phyloP scores from a whole-genome alignment of 148 eudicot species.

The Vaccinium macrocarpon region DNA sequence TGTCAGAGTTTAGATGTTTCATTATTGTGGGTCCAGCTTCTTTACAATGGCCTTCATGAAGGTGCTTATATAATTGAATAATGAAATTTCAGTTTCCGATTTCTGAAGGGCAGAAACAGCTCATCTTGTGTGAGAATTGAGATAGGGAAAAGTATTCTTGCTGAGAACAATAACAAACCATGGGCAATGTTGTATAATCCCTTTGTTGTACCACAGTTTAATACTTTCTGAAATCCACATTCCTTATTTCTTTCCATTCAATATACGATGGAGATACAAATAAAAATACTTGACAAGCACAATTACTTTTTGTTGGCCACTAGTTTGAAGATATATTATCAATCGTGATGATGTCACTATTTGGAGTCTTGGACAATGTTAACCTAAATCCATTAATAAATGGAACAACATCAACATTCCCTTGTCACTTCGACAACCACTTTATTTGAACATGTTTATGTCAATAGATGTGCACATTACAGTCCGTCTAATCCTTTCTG shows the following conservation, averaged over 20 bases:
- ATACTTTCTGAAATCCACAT: neutral
- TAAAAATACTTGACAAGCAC: neutral
- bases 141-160: neutral
- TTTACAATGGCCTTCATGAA: neutral
- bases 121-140: neutral
- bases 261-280: neutral
- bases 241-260: neutral
- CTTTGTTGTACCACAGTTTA: neutral
- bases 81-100: neutral
- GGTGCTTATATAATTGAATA: neutral
- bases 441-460: neutral
- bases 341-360: neutral
- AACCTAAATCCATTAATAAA: neutral
- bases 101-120: neutral
- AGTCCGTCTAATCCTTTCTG: neutral
- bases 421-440: neutral
- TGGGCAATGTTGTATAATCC: neutral
- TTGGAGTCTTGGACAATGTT: neutral
- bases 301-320: neutral
- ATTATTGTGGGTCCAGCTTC: neutral
- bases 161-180: neutral
- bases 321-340: neutral
- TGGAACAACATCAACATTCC: neutral
- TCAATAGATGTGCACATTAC: neutral
- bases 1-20: neutral